Conservation (phyloP, 257 asterid genomes). For the Cruciata laevipes region DNA sequence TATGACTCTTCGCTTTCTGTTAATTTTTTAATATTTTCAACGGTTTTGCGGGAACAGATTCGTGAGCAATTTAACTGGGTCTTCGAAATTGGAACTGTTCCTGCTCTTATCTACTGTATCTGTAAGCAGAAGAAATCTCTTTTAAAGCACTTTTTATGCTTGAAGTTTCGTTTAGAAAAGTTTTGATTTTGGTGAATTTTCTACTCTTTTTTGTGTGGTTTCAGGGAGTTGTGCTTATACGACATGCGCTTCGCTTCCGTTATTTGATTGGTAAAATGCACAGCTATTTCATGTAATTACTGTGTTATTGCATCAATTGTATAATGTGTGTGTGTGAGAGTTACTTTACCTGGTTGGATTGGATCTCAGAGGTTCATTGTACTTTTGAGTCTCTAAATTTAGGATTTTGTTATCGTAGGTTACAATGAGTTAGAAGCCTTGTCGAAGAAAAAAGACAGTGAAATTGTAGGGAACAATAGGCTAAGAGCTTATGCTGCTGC, state of each 20-base stretch:
- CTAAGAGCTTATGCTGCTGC: slow-evolving; percentile 31
- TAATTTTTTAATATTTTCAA: background rate
- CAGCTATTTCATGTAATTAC: background rate
- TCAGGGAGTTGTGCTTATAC: slow-evolving; percentile 49
- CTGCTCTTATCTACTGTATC: slow-evolving; percentile 40
- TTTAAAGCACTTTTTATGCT: background rate
- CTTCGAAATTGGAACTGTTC: slow-evolving; percentile 58
- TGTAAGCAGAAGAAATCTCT: slow-evolving; percentile 19
- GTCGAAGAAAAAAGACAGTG: slow-evolving; percentile 50
- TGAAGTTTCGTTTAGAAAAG: background rate
- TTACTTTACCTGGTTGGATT: background rate
- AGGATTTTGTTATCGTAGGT: slow-evolving; percentile 26
- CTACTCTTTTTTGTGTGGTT: slow-evolving; percentile 2
- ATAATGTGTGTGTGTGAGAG: background rate
- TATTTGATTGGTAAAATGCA: slow-evolving; percentile 29
- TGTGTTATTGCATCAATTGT: background rate
- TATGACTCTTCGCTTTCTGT: background rate
- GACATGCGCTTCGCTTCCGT: slow-evolving; percentile 42
- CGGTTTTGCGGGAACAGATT: slow-evolving; percentile 35
- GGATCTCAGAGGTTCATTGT: background rate
- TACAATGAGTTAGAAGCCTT: slow-evolving; percentile 15
- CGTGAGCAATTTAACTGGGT: slow-evolving; percentile 74
- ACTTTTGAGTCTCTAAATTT: background rate
- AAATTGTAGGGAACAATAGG: slow-evolving; percentile 27
- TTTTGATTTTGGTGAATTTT: background rate